Evolutionary conservation across 1,139 yeast species (phyloP).

Genomic region (Spencermartinsiella ligniputridi): DNA sequence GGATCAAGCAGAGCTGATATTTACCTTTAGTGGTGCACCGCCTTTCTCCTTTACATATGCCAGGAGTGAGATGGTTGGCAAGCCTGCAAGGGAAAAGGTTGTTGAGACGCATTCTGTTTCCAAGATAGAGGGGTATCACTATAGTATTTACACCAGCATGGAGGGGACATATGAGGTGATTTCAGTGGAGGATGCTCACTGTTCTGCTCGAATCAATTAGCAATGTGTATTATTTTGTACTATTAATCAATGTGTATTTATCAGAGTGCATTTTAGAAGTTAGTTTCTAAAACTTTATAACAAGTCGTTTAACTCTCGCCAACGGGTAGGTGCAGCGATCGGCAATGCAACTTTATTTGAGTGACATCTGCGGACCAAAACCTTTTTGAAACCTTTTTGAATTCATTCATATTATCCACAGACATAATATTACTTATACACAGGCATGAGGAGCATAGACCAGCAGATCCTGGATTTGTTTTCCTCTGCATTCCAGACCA

Average conservation of each 20-base stretch:
- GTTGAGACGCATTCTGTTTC: conserved; percentile 75
- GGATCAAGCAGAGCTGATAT: conserved; percentile 42
- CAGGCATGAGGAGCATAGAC: too few relatives aligned
- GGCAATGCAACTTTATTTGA: too few relatives aligned
- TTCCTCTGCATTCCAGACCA: conserved; percentile 21
- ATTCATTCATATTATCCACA: too few relatives aligned
- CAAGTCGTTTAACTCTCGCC: too few relatives aligned
- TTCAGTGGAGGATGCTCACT: conserved; percentile 76
- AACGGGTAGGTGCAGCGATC: too few relatives aligned
- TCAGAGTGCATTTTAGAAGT: too few relatives aligned
- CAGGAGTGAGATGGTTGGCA: conserved; percentile 42
- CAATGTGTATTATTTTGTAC: too few relatives aligned
- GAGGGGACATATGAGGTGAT: conserved; percentile 95
- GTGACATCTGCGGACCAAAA: too few relatives aligned
- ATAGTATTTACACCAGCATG: conserved; percentile 68
- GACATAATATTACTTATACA: too few relatives aligned
- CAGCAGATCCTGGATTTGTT: conserved; percentile 28
- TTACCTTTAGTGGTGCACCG: conserved; percentile 49
- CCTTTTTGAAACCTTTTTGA: too few relatives aligned
- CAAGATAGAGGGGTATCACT: conserved; percentile 63
- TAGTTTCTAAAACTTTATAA: too few relatives aligned
- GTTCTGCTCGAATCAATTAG: conserved; percentile 41
- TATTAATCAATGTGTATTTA: too few relatives aligned
- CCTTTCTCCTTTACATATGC: conserved; percentile 53
- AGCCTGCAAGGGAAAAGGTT: conserved; percentile 42